A percentile compares a stretch with the other conserved stretches of the same genome.
phyloP scores from a whole-genome alignment of 1,284 basidiomycete genomes.

The Pyrrhoderma lamaoense region DNA sequence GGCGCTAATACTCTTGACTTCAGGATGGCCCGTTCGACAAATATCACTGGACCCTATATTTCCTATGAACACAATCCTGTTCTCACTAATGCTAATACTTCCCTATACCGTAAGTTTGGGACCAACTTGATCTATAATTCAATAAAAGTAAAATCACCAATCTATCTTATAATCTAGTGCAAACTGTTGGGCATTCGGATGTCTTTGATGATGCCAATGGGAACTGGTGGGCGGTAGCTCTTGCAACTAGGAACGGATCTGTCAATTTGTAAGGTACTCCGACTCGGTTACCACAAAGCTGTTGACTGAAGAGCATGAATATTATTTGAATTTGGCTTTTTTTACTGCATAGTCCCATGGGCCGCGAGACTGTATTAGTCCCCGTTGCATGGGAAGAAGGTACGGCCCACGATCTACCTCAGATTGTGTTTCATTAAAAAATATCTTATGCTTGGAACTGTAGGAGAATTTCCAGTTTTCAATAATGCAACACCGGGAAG shows the following conservation, averaged over 20 bases:
- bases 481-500: constrained; percentile 13
- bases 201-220: constrained; percentile 32
- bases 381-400: constrained; percentile 36
- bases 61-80: constrained; percentile 37
- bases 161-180: constrained; percentile 22
- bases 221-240: constrained; percentile 38
- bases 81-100: constrained; percentile 31
- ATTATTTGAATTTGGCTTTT: neutral
- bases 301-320: too few relatives aligned
- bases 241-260: constrained; percentile 32
- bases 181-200: constrained; percentile 36
- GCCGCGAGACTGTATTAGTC: constrained; percentile 38
- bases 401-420: constrained; percentile 20
- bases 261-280: constrained; percentile 23
- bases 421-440: too few relatives aligned
- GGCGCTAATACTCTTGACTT: neutral
- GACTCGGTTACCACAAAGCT: too few relatives aligned
- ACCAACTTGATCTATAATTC: neutral
- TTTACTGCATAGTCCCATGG: constrained; percentile 21
- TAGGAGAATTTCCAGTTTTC: constrained; percentile 16
- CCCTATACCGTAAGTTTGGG: constrained; percentile 21
- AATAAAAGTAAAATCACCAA: neutral
- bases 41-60: constrained; percentile 27
- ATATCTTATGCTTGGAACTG: neutral
- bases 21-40: constrained; percentile 19